Evolutionary conservation across 2,329 filamentous ascomycete species (phyloP), one percentile per base, ranked within the genome.

Genomic region (Penicillium occitanis): DNA sequence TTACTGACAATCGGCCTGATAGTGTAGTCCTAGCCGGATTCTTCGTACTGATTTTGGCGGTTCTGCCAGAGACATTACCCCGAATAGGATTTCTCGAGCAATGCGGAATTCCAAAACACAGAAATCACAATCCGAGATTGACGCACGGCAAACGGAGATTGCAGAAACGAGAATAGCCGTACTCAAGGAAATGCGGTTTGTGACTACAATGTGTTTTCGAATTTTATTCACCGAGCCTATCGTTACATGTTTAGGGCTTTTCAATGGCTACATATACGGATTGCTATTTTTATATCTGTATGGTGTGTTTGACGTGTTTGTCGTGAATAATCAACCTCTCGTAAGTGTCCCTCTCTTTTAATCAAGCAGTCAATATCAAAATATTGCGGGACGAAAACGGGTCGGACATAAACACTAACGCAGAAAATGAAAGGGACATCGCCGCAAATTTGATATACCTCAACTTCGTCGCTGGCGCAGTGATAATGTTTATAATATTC

Each of bases 201-300:
- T 81, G 33, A 73, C 75, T 4, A 79, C 78, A 3, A 80, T 80
- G 79, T 78, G 79, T 1, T 75, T 81, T 67, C 71, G 70, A 42
- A 81, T 81, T 68, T 80, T 81, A 75, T 71, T 79, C 35, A 80
- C 77, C 0, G 79, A 81, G 63, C 78, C 78, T 0, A 80, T 81
- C 60, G 76, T 82, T n/a, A 70, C 77, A 13, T 74, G 76, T 64
- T 68, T 80, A 14, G 78, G 75, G 25, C 71, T 79, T 48, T 80
- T 80, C 69, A 81, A 81, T 59, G 79, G 79, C 7, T 80, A 80
- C 62, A 76, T 78, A 2, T 81, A 81, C 64, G 79, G 79, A 6
- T 69, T 81, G 13, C 71, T 81, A 10, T 81, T 79, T 70, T 68
- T 81, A 30, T 81, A 80, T 68, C 71, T 81, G 13, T 79, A 81